Conservation (phyloP, 2,329 filamentous ascomycete genomes). For the Aspergillus sp. region DNA sequence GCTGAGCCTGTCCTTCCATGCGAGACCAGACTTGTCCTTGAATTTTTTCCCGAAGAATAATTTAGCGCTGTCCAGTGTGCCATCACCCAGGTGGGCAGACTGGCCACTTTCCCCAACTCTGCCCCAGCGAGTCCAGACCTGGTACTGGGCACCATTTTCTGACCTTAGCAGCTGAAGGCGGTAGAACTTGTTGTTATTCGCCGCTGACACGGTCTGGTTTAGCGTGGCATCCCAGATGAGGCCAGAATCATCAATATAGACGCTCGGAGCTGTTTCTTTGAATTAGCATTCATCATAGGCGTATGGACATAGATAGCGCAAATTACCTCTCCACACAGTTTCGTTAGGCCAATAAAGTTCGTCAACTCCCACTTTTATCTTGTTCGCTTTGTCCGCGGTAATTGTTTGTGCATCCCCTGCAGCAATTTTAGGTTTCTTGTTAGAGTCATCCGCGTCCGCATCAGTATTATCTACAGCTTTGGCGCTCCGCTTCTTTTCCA, state of each 20-base stretch:
- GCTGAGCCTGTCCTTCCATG: constrained; percentile 49
- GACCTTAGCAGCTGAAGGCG: constrained; percentile 62
- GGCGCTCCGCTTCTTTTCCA: constrained; percentile 31
- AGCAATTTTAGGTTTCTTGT: constrained; percentile 39
- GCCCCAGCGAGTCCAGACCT: constrained; percentile 78
- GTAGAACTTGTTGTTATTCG: constrained; percentile 85
- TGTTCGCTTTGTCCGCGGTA: constrained; percentile 40
- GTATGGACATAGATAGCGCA: not conserved
- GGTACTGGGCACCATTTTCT: constrained; percentile 40
- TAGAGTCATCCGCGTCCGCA: constrained; percentile 22
- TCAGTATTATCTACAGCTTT: constrained; percentile 17
- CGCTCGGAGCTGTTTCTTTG: constrained; percentile 31
- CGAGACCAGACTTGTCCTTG: constrained; percentile 55
- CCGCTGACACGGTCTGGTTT: constrained; percentile 70
- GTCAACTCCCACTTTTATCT: constrained; percentile 49
- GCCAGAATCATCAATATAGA: constrained; percentile 66
- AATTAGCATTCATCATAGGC: not conserved
- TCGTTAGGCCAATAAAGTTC: constrained; percentile 29
- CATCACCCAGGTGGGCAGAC: constrained; percentile 40
- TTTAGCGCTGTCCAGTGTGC: constrained; percentile 41
- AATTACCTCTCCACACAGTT: constrained; percentile 2
- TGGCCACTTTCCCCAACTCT: constrained; percentile 63
- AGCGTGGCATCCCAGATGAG: constrained; percentile 76
- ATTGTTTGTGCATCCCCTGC: constrained; percentile 43
- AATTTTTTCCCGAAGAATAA: constrained; percentile 56